These are phyloP conservation scores for Talaromyces sp. DNA, from an alignment of 2,329 filamentous ascomycete genomes.

Conservation along the genomic window DNA sequence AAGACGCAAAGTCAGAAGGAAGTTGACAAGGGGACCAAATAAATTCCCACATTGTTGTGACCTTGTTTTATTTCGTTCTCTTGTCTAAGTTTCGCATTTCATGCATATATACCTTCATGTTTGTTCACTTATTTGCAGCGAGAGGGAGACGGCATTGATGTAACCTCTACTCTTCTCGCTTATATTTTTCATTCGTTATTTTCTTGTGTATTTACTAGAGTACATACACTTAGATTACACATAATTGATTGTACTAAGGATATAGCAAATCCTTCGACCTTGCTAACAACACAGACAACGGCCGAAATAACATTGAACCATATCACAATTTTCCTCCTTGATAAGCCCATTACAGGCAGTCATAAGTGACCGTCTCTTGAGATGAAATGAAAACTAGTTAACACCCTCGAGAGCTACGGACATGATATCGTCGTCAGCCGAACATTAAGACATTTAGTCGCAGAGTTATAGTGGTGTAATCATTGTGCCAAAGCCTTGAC, in stretches of 20 bases:
- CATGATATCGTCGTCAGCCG: background rate
- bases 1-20: slow-evolving; percentile 1
- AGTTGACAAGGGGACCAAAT: background rate
- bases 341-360: background rate
- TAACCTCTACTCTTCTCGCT: too few species aligned
- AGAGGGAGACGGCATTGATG: background rate
- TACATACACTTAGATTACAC: background rate
- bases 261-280: background rate
- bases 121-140: background rate
- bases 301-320: background rate
- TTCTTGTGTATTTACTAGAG: background rate
- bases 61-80: background rate
- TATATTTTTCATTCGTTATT: background rate
- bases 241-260: background rate
- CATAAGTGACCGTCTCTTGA: background rate
- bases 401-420: background rate
- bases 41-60: background rate
- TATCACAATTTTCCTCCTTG: background rate
- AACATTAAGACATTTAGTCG: background rate
- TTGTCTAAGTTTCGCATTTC: background rate
- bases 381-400: background rate
- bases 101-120: background rate
- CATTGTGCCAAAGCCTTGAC: background rate
- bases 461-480: background rate
- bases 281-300: background rate